phyloP scores from a whole-genome alignment of 2,329 filamentous ascomycete genomes.

The Penicillium brasilianum region DNA sequence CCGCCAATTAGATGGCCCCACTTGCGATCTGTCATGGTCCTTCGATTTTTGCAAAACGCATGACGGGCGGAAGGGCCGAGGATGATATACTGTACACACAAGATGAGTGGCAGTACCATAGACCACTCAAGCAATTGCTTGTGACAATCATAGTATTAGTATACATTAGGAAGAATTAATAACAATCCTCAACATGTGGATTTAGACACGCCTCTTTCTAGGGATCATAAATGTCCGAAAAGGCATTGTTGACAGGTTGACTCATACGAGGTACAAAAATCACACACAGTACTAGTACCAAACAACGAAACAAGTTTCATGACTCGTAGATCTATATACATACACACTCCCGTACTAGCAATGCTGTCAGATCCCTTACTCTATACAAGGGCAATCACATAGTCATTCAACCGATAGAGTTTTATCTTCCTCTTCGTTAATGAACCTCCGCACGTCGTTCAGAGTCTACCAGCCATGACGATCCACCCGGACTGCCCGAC shows the following conservation, averaged over 20 bases:
- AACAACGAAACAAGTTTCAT: slow-evolving; percentile 18
- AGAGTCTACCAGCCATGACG: slow-evolving; percentile 69
- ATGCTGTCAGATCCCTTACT: neutral
- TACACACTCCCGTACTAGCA: neutral
- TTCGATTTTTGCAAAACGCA: slow-evolving; percentile 17
- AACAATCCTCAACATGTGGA: too few relatives aligned
- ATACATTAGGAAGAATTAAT: too few relatives aligned
- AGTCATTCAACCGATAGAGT: neutral
- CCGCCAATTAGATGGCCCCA: slow-evolving; percentile 19
- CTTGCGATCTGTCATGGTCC: slow-evolving; percentile 3
- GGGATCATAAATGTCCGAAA: too few relatives aligned
- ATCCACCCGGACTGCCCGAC: slow-evolving; percentile 63
- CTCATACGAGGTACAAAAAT: too few relatives aligned
- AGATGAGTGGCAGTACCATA: neutral
- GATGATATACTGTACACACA: neutral
- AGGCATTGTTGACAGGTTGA: neutral
- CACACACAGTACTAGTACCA: neutral
- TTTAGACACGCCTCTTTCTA: too few relatives aligned
- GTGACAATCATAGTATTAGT: neutral
- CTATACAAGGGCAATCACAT: neutral
- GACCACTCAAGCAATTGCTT: neutral
- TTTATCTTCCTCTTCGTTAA: slow-evolving; percentile 6
- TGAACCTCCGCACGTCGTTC: slow-evolving; percentile 48
- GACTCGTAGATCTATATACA: slow-evolving; percentile 29
- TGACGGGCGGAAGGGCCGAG: neutral